phyloP scores from a whole-genome alignment of 805 yeast species.

The Wickerhamomyces rabaulensis region DNA sequence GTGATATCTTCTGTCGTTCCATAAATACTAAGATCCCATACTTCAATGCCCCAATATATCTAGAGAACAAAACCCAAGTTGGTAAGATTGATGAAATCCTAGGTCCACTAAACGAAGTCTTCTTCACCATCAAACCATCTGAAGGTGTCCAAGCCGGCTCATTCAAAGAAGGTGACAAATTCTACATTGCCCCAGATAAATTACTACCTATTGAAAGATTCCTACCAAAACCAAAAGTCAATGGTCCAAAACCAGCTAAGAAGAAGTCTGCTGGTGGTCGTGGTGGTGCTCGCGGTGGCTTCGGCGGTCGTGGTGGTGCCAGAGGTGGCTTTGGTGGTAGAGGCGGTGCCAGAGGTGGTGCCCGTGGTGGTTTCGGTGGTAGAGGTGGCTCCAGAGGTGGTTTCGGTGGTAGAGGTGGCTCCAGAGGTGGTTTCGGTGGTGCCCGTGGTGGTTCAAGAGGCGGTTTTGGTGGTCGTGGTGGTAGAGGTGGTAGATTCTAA shows the following conservation, averaged over 20 bases:
- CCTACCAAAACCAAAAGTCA: constrained; percentile 90
- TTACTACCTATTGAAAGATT: constrained; percentile 93
- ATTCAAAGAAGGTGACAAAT: constrained; percentile 93
- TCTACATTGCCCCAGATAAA: constrained; percentile 92
- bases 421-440: constrained; percentile 32
- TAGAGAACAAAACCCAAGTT: constrained; percentile 91
- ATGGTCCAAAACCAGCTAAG: constrained; percentile 76
- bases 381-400: constrained; percentile 30
- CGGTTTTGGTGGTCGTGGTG: constrained; percentile 20
- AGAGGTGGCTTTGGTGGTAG: constrained; percentile 28
- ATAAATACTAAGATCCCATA: constrained; percentile 93
- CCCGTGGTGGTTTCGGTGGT: constrained; percentile 31
- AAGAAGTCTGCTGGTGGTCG: constrained; percentile 59
- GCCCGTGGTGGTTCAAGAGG: constrained; percentile 20
- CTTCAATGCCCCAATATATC: constrained; percentile 96
- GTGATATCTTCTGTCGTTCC: constrained; percentile 94
- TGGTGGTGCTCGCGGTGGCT: constrained; percentile 42
- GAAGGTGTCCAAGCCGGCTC: constrained; percentile 95
- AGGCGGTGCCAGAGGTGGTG: constrained; percentile 19
- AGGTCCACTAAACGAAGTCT: constrained; percentile 98
- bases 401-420: constrained; percentile 25
- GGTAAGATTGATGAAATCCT: constrained; percentile 98
- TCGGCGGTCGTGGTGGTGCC: constrained; percentile 22
- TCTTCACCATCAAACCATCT: constrained; percentile 89
- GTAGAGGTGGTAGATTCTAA: constrained; percentile 23